Conservation (phyloP, 345 rosid genomes). For the Carallia brachiata region DNA sequence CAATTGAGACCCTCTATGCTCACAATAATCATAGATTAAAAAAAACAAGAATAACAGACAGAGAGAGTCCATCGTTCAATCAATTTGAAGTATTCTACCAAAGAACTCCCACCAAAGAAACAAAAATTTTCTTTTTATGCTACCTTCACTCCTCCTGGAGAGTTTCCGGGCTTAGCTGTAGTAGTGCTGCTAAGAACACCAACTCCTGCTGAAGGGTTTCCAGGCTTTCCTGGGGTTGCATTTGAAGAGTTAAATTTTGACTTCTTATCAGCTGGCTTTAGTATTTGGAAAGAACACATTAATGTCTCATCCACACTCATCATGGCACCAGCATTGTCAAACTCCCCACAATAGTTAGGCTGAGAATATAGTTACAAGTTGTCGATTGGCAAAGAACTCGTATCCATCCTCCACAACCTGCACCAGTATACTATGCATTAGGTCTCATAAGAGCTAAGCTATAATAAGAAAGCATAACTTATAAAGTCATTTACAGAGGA, state of each 20-base stretch:
- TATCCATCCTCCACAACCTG: slow-evolving; percentile 95
- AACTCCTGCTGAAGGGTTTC: slow-evolving; percentile 46
- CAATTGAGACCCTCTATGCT: too few relatives aligned
- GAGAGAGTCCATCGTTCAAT: too few relatives aligned
- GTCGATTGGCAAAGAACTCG: slow-evolving; percentile 71
- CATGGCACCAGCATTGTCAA: slow-evolving; percentile 89
- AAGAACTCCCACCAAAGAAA: not conserved
- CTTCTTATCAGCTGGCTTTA: slow-evolving; percentile 59
- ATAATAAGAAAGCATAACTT: not conserved
- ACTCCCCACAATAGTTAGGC: slow-evolving; percentile 90
- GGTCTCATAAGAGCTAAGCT: not conserved
- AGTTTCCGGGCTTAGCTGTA: slow-evolving; percentile 41
- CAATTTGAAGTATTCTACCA: not conserved
- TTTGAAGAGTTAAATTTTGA: slow-evolving; percentile 36
- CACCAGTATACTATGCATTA: not conserved
- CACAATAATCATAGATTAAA: not conserved
- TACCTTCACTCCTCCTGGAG: slow-evolving; percentile 58
- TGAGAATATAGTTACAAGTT: slow-evolving; percentile 80
- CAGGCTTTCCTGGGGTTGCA: slow-evolving; percentile 36
- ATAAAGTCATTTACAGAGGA: not conserved
- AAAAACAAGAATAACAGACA: too few relatives aligned
- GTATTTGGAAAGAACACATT: slow-evolving; percentile 81
- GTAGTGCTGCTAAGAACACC: slow-evolving; percentile 44
- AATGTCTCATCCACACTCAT: slow-evolving; percentile 75
- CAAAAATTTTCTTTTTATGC: slow-evolving; percentile 1